Evolutionary conservation across 345 rosid genomes (phyloP), one percentile per base, ranked within the genome.

Genomic region (Gossypium anomalum): DNA sequence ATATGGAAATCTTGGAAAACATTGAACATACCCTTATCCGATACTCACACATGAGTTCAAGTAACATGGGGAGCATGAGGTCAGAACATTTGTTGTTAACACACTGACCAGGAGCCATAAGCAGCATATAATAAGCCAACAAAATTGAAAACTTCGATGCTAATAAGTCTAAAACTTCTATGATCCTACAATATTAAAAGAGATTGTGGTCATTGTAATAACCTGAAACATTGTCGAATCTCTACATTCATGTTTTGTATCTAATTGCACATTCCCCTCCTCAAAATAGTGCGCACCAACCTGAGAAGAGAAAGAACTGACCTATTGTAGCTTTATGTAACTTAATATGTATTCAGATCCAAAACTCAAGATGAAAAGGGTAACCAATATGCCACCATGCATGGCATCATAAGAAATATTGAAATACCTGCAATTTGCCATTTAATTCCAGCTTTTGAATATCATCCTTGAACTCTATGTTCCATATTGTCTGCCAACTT

Each of bases 211-310:
- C n/a, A 29, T 23, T 34, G 27, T 12, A 44, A 66, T 49, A 52
- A 94, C 98, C 97, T 92, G 99, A 85, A 95, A 86, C 7, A 93
- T 82, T 49, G 98, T 87, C 14, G 90, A 85, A 83, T 95, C 97
- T 80, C 85, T 80, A 76, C 92, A 91, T 68, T 93, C 98, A 74
- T 93, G 89, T 76, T 87, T 86, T 58, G 99, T 89, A 78, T 91
- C 97, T 85, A 93, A 83, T 79, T 95, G 97, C 75, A 95, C 99
- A 87, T 95, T 95, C 71, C 99, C 98, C 85, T 95, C 98, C 81
- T 95, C 99, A 80, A 93, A 95, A 82, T 93, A 95, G 84, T 95
- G 99, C 44, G 98, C 98, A 27, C 83, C 94, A 76, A 95, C 99
- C 99, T 93, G 85, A 80, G 57, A 52, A 74, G 41, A 72, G 29